These are phyloP conservation scores for Hypoxylon subgilvum DNA, from an alignment of 495 filamentous ascomycete genomes.

Conservation along the genomic window DNA sequence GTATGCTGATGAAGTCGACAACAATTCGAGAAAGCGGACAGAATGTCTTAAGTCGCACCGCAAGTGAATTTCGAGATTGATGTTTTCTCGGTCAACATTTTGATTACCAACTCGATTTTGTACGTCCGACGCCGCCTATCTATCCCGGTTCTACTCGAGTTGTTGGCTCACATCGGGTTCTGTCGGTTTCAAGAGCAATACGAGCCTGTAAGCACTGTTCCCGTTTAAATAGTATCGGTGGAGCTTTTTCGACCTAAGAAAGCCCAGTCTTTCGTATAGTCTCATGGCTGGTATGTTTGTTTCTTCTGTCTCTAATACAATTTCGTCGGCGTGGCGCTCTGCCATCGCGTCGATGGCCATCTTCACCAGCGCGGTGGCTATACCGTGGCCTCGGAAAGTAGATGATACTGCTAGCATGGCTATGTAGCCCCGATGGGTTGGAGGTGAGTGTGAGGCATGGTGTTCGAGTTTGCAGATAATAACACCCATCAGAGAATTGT, in stretches of 20 bases:
- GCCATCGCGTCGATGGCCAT: constrained; percentile 95
- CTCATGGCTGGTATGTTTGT: constrained; percentile 91
- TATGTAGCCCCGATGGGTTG: constrained; percentile 91
- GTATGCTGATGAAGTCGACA: no score
- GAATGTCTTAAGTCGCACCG: no score
- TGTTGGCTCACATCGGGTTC: constrained; percentile 39
- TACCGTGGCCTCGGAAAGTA: constrained; percentile 79
- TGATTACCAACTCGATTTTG: neutral
- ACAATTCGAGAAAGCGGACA: no score
- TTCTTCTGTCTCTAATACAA: constrained; percentile 96
- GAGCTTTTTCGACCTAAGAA: constrained; percentile 88
- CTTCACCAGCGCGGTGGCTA: constrained; percentile 86
- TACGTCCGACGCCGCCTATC: neutral
- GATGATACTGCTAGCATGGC: constrained; percentile 93
- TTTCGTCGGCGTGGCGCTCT: constrained; percentile 82
- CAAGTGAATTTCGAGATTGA: no score
- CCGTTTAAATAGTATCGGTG: constrained; percentile 98
- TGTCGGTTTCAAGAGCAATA: constrained; percentile 75
- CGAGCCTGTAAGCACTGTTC: constrained; percentile 87
- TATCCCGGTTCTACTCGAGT: constrained; percentile 33
- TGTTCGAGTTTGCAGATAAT: constrained; percentile 96
- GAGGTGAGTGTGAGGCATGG: constrained; percentile 70
- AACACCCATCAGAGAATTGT: constrained; percentile 72
- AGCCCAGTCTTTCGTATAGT: constrained; percentile 91
- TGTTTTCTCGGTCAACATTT: no score